Base-by-base conservation (phyloP, 2,329 filamentous ascomycete genomes). In the Sporothrix euskadiensis region DNA sequence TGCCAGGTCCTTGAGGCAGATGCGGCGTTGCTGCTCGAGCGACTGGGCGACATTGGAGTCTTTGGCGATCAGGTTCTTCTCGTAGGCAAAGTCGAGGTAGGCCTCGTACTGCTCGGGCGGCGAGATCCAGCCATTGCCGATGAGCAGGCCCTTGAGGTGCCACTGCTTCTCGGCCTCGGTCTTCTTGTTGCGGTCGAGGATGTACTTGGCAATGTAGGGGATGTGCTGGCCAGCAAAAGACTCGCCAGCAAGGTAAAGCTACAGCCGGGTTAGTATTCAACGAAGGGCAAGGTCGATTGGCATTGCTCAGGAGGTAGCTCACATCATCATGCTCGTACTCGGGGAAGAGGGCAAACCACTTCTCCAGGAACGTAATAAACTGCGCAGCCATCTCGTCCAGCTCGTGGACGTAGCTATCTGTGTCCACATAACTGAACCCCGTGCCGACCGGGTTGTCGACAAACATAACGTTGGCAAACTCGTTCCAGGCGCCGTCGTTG, bases 91-190 rank as follows among this genome's bases (percentile, higher is more conserved):
- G 41, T 90, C 88, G 10, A 98, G 84, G 80, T 98, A 98, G 0
- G 95, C 87, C 41, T 91, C 90, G 81, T 98, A 99, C 81, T 99
- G 96, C 68, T 98, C 93, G 8, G 85, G 84, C 0, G 95, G 94
- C 1, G 94, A 92, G 71, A 99, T 95, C 96, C 97, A 99, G 54
- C 95, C 96, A 80, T 99, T 99, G 72, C 97, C 97, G 75, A 99
- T 98, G 49, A 99, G 81, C 26, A 99, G 84, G 9, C 95, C 96
- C 77, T 91, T 88, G 39, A 99, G 83, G 69, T 91, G 91, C 96
- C 95, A 99, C 35, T 82, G 81, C 56, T 83, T 80, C 71, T 83
- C 82, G 5, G 83, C 82, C 30, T 79, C 79, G 16, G 82, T 81
- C n/a, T 84, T 84, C 79, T 92, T 91, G 84, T 99, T 99, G 75